Evolutionary conservation across 1,139 yeast species (phyloP).

Genomic region (Kurtzmaniella quercitrusa): DNA sequence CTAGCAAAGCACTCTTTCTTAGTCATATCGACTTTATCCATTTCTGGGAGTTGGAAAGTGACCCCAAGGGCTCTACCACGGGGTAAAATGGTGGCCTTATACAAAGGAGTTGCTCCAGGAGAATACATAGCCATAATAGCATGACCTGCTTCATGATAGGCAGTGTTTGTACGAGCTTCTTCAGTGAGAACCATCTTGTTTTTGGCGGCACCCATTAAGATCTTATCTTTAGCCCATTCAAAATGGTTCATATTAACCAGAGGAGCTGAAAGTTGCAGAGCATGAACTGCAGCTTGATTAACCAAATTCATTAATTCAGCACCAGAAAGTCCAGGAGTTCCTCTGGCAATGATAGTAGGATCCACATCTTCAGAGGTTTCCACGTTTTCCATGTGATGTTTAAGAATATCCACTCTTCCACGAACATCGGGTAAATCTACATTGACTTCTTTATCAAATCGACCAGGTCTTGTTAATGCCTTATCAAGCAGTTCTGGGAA

Average conservation of each 20-base stretch:
- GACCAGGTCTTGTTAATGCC: conserved; percentile 96
- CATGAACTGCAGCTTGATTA: conserved; percentile 96
- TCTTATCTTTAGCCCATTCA: conserved; percentile 99
- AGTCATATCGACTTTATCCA: conserved; percentile 95
- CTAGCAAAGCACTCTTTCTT: conserved; percentile 86
- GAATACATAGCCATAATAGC: conserved; percentile 96
- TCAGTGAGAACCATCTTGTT: conserved; percentile 97
- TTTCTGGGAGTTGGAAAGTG: conserved; percentile 95
- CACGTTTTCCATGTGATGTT: conserved; percentile 88
- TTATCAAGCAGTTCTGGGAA: conserved; percentile 96
- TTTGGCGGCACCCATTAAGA: conserved; percentile 96
- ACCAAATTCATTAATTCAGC: conserved; percentile 95
- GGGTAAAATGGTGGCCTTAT: conserved; percentile 95
- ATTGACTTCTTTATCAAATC: conserved; percentile 93
- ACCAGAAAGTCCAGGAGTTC: conserved; percentile 96
- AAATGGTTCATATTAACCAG: conserved; percentile 88
- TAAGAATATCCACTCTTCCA: conserved; percentile 89
- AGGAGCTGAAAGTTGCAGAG: conserved; percentile 87
- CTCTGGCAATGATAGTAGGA: conserved; percentile 85
- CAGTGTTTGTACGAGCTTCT: conserved; percentile 89
- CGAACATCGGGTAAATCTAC: conserved; percentile 97
- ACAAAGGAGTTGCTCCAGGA: conserved; percentile 92
- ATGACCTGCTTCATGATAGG: conserved; percentile 99
- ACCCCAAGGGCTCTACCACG: conserved; percentile 96
- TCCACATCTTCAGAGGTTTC: conserved; percentile 84